Evolutionary conservation across 2,329 filamentous ascomycete species (phyloP).

Genomic region (Ambrosiella xylebori): DNA sequence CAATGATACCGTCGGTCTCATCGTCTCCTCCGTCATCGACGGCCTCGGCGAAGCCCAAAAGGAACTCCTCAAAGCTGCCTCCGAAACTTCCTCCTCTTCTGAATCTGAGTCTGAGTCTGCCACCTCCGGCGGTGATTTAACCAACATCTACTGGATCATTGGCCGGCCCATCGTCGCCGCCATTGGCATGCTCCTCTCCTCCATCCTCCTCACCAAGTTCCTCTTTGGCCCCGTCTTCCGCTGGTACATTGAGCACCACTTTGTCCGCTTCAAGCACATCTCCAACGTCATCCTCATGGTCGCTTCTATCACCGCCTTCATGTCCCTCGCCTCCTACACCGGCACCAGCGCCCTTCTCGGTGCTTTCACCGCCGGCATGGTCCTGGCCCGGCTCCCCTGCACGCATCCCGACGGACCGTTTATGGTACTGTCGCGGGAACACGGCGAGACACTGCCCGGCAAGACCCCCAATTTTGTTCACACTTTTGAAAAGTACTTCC

Average conservation of each 20-base stretch:
- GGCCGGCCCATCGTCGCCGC: constrained; percentile 24
- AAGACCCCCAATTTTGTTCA: constrained; percentile 23
- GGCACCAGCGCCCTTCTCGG: constrained; percentile 24
- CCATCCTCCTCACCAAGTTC: constrained; percentile 22
- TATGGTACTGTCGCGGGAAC: constrained; percentile 18
- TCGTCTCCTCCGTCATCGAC: constrained; percentile 22
- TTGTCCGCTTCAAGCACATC: constrained; percentile 19
- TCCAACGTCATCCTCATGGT: constrained; percentile 20
- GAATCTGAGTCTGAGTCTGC: background rate
- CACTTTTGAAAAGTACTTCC: constrained; percentile 23
- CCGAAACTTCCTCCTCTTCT: background rate
- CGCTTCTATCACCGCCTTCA: constrained; percentile 17
- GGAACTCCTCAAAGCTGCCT: constrained; percentile 14
- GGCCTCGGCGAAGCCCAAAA: constrained; percentile 15
- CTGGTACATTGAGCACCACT: constrained; percentile 20
- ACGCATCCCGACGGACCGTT: constrained; percentile 22
- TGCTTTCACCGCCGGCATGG: constrained; percentile 24
- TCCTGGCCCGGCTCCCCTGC: constrained; percentile 22
- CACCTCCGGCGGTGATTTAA: background rate
- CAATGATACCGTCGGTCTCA: constrained; percentile 28
- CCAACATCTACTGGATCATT: constrained; percentile 20
- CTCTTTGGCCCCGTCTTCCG: constrained; percentile 22
- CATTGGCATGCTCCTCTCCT: constrained; percentile 20
- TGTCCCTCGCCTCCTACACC: constrained; percentile 20
- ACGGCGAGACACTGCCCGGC: constrained; percentile 19